Evolutionary conservation across 2,329 filamentous ascomycete species (phyloP), one percentile per base, ranked within the genome.

Genomic region (Talaromyces atroroseus): DNA sequence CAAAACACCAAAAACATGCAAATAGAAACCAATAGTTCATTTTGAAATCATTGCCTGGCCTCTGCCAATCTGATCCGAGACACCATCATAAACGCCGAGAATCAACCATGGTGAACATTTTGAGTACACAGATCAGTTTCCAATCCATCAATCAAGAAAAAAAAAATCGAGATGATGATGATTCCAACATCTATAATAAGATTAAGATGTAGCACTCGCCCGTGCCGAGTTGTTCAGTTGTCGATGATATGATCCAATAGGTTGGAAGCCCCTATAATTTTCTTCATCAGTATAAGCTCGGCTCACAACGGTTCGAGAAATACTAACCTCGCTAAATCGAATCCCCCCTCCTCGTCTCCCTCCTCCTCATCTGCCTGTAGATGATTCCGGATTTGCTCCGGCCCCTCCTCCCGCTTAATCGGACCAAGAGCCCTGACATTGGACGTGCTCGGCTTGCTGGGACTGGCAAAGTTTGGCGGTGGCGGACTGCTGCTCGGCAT

Each of bases 401-500:
- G 64, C 64, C 32, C 59, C 18, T 70, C 68, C 46, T 68, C 67
- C 21, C 67, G 65, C 34, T 68, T 66, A n/a, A 71, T 65, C 18
- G 71, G 66, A 0, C 64, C 64, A 44, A 71, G 57, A 26, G 63
- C 63, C 36, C 66, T 63, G 44, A 68, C 65, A n/a, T 63, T 64
- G 5, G 65, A 66, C 14, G 64, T 70, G 11, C 71, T 70, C 0
- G 71, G 70, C 51, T 78, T 78, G 36, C 74, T 77, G 1, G 76
- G 76, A 52, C 74, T 74, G 11, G 66, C 69, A 11, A 73, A 63
- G 62, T 77, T 76, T 29, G 76, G 72, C 18, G 76, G 76, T 8
- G 76, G 76, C 5, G 76, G 76, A 61, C 76, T 78, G 57, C 75
- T 78, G 58, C 76, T 78, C 54, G 75, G 74, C 47, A 77, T 71